Base-by-base conservation (phyloP, 148 eudicot genomes). In the Chenopodium berlandieri region DNA sequence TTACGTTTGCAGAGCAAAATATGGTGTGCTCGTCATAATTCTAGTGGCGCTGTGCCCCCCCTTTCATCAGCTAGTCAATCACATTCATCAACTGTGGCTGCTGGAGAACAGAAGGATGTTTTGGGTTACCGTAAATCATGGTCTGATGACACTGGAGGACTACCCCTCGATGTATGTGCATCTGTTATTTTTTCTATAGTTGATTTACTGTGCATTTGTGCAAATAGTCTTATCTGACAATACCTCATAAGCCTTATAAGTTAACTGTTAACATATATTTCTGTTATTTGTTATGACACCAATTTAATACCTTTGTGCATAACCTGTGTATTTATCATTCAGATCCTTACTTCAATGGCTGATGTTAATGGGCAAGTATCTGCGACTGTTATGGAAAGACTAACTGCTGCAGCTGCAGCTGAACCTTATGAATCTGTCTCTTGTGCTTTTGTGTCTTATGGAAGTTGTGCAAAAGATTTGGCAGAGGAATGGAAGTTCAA, bases 361-460 rank as follows among this genome's bases (percentile, higher is more conserved):
- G 98, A 92, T 89, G 88, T 90, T 75, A 92, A 87, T 80, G 98
- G 95, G 81, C 91, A 91, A 82, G 81, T 91, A 75, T 91, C 99
- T 73, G 88, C 98, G 62, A 47, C 90, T 71, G 92, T 88, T 77
- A 95, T 92, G 97, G 99, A 96, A 80, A 88, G 95, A 79, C 89
- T 96, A 80, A 90, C 97, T 82, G 99, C 98, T 66, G 98, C 98
- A 30, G 98, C 91, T 32, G 98, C 98, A 75, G 93, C 99, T 66
- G 99, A 97, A 84, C 99, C 99, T 60, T 97, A 91, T 84, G 95
- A 97, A 54, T 94, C 99, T 77, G 99, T 97, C 85, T 88, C 91
- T 79, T 92, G 92, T 90, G 97, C 99, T 75, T 97, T 97, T 86
- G 98, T 93, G 65, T 97, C 99, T 9, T 97, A 92, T 87, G 99